Conservation (phyloP, 2,329 filamentous ascomycete species). For the Catunica adiposa region DNA sequence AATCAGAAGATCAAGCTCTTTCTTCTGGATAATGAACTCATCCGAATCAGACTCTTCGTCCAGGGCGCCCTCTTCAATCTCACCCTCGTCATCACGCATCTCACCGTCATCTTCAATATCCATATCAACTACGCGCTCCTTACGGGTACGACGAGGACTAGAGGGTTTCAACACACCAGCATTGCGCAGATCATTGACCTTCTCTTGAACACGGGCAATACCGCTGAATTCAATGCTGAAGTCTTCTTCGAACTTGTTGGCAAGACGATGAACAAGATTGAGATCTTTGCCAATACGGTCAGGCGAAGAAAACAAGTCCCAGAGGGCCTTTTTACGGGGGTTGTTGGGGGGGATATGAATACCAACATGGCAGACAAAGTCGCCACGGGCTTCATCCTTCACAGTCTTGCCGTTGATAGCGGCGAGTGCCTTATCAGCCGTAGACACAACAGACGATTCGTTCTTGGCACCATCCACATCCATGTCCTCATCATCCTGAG, state of each 20-base stretch:
- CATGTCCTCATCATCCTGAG: slow-evolving; percentile 40
- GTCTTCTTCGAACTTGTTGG: slow-evolving; percentile 71
- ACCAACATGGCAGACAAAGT: slow-evolving; percentile 94
- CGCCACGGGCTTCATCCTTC: slow-evolving; percentile 79
- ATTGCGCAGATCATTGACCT: slow-evolving; percentile 63
- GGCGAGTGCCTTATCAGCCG: slow-evolving; percentile 73
- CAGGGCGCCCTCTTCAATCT: slow-evolving; percentile 58
- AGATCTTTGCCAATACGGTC: slow-evolving; percentile 88
- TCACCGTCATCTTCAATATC: slow-evolving; percentile 43
- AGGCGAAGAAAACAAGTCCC: slow-evolving; percentile 89
- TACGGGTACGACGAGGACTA: slow-evolving; percentile 44
- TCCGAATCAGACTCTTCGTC: slow-evolving; percentile 81
- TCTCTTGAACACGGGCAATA: slow-evolving; percentile 65
- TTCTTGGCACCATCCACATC: slow-evolving; percentile 34
- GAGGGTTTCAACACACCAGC: slow-evolving; percentile 61
- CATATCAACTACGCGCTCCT: slow-evolving; percentile 26
- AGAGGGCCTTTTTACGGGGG: slow-evolving; percentile 84
- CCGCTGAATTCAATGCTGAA: slow-evolving; percentile 64
- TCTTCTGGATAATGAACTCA: slow-evolving; percentile 81
- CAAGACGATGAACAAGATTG: slow-evolving; percentile 62
- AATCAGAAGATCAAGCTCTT: slow-evolving; percentile 86
- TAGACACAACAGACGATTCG: slow-evolving; percentile 31
- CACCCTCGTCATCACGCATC: slow-evolving; percentile 56
- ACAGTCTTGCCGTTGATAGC: slow-evolving; percentile 98
- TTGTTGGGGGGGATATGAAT: slow-evolving; percentile 79